Evolutionary conservation across 495 filamentous ascomycete genomes (phyloP), one percentile per base, ranked within the genome.

Genomic region (Aspergillus campestris): DNA sequence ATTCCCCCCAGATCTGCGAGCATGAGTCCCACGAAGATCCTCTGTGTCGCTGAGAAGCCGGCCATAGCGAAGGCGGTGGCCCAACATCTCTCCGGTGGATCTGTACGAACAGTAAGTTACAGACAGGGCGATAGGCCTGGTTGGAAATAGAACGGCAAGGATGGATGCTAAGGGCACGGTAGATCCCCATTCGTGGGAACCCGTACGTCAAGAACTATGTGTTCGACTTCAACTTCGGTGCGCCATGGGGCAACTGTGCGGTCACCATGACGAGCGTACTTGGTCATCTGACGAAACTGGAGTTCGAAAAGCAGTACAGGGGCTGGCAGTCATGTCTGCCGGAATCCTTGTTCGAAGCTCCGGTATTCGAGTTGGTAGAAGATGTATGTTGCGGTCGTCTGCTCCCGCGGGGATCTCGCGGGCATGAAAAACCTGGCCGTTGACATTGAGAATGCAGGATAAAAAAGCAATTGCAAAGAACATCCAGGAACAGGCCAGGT

Each of bases 11-110:
- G 37, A 18, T 32, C 12, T 29, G 18, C 42, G 44, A 39, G 51
- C 41, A 41, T 53, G 57, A 63, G 70, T 51, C 60, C 59, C 37
- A 58, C 57, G 29, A 76, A 73, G 62, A 81, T 94, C 49, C 75
- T 98, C 24, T 97, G 94, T 59, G 89, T 98, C 51, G 92, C 92
- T 45, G 92, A 98, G 60, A 98, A 98, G 67, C 89, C 89, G 42
- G 90, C 90, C 31, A 97, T 98, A 46, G 85, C 92, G 41, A 95
- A 89, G 65, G 87, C 92, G 36, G 94, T 98, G 40, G 84, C 92
- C 30, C 77, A 80, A 40, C 91, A 96, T 68, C 74, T 98, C 39
- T 83, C 84, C 14, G 89, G 88, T 42, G 86, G 87, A 38, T 63
- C 70, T 24, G 74, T 82, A 43, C 75, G 77, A 60, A 80, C 74